phyloP scores from a whole-genome alignment of 2,329 filamentous ascomycete species.

The Elsinoe arachidis region DNA sequence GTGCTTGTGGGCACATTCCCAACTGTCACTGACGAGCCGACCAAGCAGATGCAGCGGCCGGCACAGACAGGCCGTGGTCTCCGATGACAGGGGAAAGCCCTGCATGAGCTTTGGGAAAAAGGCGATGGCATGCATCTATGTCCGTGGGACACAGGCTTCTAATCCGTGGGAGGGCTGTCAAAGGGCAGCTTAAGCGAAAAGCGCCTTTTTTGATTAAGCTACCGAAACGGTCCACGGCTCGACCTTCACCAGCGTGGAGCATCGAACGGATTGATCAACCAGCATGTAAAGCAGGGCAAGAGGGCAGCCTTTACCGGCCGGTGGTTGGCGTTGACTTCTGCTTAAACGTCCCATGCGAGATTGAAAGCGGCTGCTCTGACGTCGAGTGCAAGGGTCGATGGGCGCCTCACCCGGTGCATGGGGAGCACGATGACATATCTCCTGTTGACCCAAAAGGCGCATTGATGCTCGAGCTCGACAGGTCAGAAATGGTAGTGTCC shows the following conservation, averaged over 20 bases:
- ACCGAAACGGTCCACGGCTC: constrained; percentile 12
- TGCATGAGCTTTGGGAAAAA: neutral
- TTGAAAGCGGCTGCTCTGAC: constrained; percentile 10
- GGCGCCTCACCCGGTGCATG: neutral
- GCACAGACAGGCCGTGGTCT: neutral
- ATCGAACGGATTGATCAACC: constrained; percentile 6
- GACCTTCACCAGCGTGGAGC: neutral
- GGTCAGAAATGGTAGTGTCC: neutral
- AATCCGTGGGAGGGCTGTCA: constrained; percentile 5
- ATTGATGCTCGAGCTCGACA: neutral
- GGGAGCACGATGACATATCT: neutral
- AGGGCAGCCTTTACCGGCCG: constrained; percentile 2
- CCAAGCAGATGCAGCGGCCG: neutral
- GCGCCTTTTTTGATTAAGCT: constrained; percentile 4
- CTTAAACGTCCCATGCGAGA: constrained; percentile 12
- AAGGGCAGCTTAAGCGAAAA: neutral
- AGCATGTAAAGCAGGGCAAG: neutral
- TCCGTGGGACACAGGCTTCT: neutral
- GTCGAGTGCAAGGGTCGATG: neutral
- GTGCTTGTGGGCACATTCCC: neutral
- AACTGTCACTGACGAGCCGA: constrained; percentile 9
- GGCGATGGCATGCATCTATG: neutral
- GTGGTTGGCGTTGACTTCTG: constrained; percentile 2
- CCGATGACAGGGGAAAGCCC: constrained; percentile 4
- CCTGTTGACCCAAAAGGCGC: neutral